These are phyloP conservation scores for Starmerella stellata DNA, from an alignment of 805 yeast genomes.

Conservation along the genomic window DNA sequence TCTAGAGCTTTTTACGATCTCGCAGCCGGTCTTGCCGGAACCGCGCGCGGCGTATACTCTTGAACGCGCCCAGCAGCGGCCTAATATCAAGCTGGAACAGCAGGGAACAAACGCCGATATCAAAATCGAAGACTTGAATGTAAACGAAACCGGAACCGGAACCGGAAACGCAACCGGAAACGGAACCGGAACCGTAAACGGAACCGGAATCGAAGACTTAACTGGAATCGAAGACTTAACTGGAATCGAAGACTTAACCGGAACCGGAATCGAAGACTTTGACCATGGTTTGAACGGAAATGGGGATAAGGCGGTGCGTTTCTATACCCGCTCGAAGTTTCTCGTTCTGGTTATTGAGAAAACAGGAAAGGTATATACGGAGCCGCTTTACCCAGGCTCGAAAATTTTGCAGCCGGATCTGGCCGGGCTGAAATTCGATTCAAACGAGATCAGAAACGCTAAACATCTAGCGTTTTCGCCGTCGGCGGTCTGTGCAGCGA, in stretches of 20 bases:
- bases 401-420: constrained; percentile 7
- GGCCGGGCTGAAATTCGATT: constrained; percentile 7
- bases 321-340: neutral
- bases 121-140: neutral
- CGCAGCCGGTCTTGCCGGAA: constrained; percentile 9
- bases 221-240: too few relatives aligned
- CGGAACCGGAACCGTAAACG: too few relatives aligned
- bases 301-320: neutral
- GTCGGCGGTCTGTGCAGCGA: neutral
- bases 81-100: constrained; percentile 6
- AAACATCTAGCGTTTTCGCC: neutral
- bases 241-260: too few relatives aligned
- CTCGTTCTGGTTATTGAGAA: constrained; percentile 9
- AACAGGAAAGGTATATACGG: constrained; percentile 15
- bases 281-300: neutral
- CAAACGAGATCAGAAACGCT: constrained; percentile 1
- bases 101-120: neutral
- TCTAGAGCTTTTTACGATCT: constrained; percentile 10
- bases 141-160: neutral
- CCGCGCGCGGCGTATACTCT: constrained; percentile 8
- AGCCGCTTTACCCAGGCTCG: constrained; percentile 11
- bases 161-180: neutral
- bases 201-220: too few relatives aligned
- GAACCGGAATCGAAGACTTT: neutral
- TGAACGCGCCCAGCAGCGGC: neutral